These are phyloP conservation scores for Aspergillus phoenicis DNA, from an alignment of 2,329 filamentous ascomycete genomes.

Conservation along the genomic window DNA sequence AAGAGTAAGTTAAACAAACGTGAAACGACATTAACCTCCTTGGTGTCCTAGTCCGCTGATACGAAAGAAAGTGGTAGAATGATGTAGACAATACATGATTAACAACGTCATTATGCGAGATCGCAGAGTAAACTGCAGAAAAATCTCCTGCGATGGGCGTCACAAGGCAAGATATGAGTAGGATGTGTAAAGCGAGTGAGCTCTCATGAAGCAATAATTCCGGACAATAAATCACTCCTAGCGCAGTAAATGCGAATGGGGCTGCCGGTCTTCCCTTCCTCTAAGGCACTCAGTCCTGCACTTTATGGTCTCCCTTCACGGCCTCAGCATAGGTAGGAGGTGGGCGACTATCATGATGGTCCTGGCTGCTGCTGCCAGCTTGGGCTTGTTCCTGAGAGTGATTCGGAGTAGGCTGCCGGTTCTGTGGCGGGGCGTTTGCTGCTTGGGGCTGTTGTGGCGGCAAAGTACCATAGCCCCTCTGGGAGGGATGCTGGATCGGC, in stretches of 20 bases:
- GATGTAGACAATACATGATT: slow-evolving; percentile 6
- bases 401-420: slow-evolving; percentile 23
- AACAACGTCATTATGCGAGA: slow-evolving; percentile 8
- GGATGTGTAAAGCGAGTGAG: neutral
- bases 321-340: slow-evolving; percentile 91
- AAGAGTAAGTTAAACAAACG: neutral
- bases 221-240: neutral
- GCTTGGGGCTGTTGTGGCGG: slow-evolving; percentile 30
- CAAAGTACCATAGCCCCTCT: slow-evolving; percentile 46
- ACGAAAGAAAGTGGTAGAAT: neutral
- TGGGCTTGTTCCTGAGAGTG: slow-evolving; percentile 27
- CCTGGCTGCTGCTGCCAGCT: slow-evolving; percentile 36
- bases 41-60: neutral
- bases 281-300: slow-evolving; percentile 65
- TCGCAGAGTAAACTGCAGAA: neutral
- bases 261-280: neutral
- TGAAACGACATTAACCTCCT: neutral
- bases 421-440: slow-evolving; percentile 8
- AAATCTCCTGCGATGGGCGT: neutral
- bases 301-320: slow-evolving; percentile 85
- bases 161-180: neutral
- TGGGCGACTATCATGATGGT: slow-evolving; percentile 43
- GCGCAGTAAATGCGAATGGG: neutral
- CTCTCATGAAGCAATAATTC: neutral
- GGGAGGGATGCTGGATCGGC: slow-evolving; percentile 39